phyloP scores from a whole-genome alignment of 2,329 filamentous ascomycete species.

The Passalora sequoiae region DNA sequence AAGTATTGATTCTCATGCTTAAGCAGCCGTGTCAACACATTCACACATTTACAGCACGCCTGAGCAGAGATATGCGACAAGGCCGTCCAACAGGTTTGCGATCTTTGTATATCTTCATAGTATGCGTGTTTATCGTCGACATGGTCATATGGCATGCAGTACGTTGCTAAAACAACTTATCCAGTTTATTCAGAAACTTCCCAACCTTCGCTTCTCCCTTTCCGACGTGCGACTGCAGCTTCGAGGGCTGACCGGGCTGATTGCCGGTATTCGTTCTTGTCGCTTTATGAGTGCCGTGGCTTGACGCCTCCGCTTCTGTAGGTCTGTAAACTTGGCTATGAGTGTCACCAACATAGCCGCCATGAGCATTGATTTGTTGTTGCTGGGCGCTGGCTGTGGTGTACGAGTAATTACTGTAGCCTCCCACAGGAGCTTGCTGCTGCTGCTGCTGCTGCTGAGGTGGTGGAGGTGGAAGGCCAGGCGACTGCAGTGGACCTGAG shows the following conservation, averaged over 20 bases:
- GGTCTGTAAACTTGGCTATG: constrained; percentile 68
- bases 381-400: constrained; percentile 27
- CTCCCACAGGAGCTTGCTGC: constrained; percentile 31
- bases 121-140: too few species aligned
- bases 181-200: constrained; percentile 14
- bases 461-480: constrained; percentile 35
- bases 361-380: constrained; percentile 21
- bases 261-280: not conserved
- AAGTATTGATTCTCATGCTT: too few species aligned
- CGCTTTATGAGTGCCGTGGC: constrained; percentile 23
- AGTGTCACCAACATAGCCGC: constrained; percentile 47
- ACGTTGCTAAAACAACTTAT: too few species aligned
- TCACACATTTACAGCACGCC: too few species aligned
- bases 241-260: constrained; percentile 1
- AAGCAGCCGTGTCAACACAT: too few species aligned
- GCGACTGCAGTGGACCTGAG: constrained; percentile 37
- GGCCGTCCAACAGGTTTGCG: too few species aligned
- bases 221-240: constrained; percentile 7
- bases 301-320: constrained; percentile 54
- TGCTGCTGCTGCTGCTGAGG: constrained; percentile 33
- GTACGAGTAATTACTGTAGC: constrained; percentile 54
- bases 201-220: constrained; percentile 13
- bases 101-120: too few species aligned
- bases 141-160: too few species aligned
- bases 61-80: too few species aligned